Evolutionary conservation across 208 protist species (phyloP).

Genomic region (Trypanosoma scelopori): DNA sequence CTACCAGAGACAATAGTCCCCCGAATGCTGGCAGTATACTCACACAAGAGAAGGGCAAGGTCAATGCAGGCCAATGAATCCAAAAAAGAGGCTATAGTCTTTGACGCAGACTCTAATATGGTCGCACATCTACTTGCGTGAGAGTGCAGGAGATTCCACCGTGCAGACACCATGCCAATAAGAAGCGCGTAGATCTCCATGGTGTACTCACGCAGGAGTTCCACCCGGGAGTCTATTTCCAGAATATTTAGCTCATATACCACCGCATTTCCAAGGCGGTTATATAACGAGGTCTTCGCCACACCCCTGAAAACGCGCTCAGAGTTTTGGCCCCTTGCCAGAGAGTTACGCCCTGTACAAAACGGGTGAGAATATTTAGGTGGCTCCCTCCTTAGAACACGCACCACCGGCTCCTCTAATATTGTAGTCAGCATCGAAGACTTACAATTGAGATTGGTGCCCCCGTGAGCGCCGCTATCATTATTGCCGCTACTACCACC

Average conservation of each 20-base stretch:
- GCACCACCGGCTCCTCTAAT: too few species aligned
- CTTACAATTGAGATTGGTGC: too few species aligned
- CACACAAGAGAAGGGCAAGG: neutral
- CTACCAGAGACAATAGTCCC: neutral
- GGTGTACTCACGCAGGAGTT: neutral
- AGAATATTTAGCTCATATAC: neutral
- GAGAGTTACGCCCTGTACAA: too few species aligned
- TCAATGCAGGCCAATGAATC: neutral
- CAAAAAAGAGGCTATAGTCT: slow-evolving; percentile 1
- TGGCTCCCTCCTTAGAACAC: too few species aligned
- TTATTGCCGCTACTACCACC: too few species aligned
- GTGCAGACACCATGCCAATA: neutral
- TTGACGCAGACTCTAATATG: neutral
- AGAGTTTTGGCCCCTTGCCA: neutral
- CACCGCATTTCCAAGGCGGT: neutral
- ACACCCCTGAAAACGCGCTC: neutral
- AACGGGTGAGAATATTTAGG: too few species aligned
- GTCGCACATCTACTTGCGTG: neutral
- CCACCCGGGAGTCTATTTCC: slow-evolving; percentile 8
- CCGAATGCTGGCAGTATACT: neutral
- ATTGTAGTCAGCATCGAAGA: too few species aligned
- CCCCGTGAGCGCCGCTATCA: too few species aligned
- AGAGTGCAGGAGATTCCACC: neutral
- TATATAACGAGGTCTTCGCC: neutral
- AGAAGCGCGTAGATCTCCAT: neutral